Conservation (phyloP, 768 basidiomycete species). For the Xerocomellus chrysenteron region DNA sequence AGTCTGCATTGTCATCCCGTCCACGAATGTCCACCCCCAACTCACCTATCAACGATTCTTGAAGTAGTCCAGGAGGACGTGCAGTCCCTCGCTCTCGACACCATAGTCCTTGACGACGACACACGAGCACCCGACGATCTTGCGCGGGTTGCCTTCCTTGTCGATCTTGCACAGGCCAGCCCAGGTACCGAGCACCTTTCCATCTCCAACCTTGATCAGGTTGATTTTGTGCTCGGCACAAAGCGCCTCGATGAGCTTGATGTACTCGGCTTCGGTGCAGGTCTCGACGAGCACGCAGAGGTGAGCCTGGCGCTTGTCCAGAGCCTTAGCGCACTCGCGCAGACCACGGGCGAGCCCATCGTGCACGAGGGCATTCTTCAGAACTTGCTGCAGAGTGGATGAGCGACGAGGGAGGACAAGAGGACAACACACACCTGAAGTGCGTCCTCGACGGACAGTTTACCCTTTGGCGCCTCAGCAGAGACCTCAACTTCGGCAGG, state of each 20-base stretch:
- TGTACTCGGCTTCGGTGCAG: conserved; percentile 98
- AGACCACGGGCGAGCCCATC: conserved; percentile 98
- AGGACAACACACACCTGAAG: conserved; percentile 58
- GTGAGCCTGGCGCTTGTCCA: conserved; percentile 98
- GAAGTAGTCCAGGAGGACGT: conserved; percentile 95
- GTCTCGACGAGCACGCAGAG: conserved; percentile 99
- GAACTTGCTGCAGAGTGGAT: conserved; percentile 72
- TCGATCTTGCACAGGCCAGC: conserved; percentile 99
- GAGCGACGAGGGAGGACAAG: background rate
- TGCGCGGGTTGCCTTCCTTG: conserved; percentile 96
- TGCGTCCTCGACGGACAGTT: conserved; percentile 93
- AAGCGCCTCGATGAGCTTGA: conserved; percentile 99
- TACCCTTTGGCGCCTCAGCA: conserved; percentile 89
- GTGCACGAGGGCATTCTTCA: conserved; percentile 98
- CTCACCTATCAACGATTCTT: conserved; percentile 73
- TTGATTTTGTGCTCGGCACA: conserved; percentile 99
- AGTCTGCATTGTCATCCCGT: conserved; percentile 85
- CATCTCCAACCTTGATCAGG: conserved; percentile 98
- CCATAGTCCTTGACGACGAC: conserved; percentile 99
- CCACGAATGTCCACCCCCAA: conserved; percentile 5
- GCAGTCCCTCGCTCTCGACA: conserved; percentile 89
- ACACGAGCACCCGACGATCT: conserved; percentile 89
- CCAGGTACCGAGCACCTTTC: conserved; percentile 98
- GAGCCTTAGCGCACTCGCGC: conserved; percentile 95
- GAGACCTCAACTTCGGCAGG: conserved; percentile 76